These are phyloP conservation scores for Thermochaetoides thermophila DNA, from an alignment of 495 filamentous ascomycete genomes.

Conservation along the genomic window DNA sequence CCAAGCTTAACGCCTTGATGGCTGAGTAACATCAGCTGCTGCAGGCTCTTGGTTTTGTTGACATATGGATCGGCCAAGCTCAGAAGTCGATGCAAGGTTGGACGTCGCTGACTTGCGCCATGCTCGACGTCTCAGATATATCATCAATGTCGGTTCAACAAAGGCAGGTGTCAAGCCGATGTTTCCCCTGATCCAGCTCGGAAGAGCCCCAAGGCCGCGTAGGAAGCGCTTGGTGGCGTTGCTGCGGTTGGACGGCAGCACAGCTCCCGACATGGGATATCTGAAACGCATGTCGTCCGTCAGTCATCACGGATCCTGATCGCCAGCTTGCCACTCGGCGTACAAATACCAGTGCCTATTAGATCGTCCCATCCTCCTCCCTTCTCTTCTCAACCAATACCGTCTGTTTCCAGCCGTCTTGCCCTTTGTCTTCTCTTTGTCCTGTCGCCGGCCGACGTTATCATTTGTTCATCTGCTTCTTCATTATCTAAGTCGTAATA, in stretches of 20 bases:
- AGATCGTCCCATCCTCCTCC: conserved; percentile 10
- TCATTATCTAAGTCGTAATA: conserved; percentile 5
- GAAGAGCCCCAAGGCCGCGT: no score
- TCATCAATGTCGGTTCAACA: no score
- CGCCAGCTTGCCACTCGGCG: conserved; percentile 4
- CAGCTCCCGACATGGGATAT: background rate
- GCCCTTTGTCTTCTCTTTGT: conserved; percentile 1
- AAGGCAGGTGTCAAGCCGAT: no score
- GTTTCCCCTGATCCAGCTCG: no score
- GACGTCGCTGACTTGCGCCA: no score
- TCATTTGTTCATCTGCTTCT: conserved; percentile 7
- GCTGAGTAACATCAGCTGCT: background rate
- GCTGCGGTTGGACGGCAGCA: background rate
- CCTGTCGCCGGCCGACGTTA: conserved; percentile 19
- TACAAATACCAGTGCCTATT: conserved; percentile 24
- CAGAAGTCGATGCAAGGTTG: no score
- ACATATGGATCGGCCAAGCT: no score
- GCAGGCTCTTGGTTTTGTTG: no score
- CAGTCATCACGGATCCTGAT: conserved; percentile 15
- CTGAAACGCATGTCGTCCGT: conserved; percentile 17
- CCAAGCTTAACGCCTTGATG: background rate
- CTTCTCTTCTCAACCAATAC: conserved; percentile 10
- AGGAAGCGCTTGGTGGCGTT: no score
- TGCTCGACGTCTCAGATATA: no score
- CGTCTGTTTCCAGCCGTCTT: conserved; percentile 10